Evolutionary conservation across 2,329 filamentous ascomycete genomes (phyloP).

Genomic region (Byssochlamys sp.): DNA sequence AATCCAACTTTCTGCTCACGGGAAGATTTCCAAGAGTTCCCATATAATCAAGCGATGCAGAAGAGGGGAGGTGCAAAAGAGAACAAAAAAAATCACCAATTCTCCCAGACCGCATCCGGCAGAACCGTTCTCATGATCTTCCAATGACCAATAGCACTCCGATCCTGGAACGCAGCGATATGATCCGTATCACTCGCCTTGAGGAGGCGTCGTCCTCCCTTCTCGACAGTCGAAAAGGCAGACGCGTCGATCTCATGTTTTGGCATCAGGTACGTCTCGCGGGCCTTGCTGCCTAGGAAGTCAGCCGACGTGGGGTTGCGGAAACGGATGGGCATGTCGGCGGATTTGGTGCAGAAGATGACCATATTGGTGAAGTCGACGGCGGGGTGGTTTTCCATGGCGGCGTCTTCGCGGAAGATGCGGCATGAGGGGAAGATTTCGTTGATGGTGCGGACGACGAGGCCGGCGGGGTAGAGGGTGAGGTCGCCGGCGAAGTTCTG

Average conservation of each 20-base stretch:
- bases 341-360: conserved; percentile 73
- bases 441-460: conserved; percentile 73
- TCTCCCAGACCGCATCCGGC: conserved; percentile 71
- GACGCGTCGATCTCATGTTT: conserved; percentile 54
- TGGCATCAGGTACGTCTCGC: conserved; percentile 62
- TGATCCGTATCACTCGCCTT: conserved; percentile 49
- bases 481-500: conserved; percentile 94
- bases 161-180: conserved; percentile 61
- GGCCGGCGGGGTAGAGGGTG: conserved; percentile 60
- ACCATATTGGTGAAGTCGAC: conserved; percentile 91
- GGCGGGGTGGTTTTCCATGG: conserved; percentile 29
- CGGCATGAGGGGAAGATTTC: conserved; percentile 80
- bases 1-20: not conserved
- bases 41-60: not conserved
- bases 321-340: conserved; percentile 50
- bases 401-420: conserved; percentile 69
- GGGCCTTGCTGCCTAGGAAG: conserved; percentile 60
- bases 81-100: conserved; percentile 51
- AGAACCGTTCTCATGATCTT: conserved; percentile 77
- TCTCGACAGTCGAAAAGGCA: conserved; percentile 30
- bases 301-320: conserved; percentile 56
- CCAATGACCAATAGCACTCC: conserved; percentile 80
- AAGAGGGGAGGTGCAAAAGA: too few species aligned
- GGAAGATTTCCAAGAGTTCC: not conserved
- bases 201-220: conserved; percentile 33